These are phyloP conservation scores for Penicillium frequentans DNA, from an alignment of 2,329 filamentous ascomycete species.

Conservation along the genomic window DNA sequence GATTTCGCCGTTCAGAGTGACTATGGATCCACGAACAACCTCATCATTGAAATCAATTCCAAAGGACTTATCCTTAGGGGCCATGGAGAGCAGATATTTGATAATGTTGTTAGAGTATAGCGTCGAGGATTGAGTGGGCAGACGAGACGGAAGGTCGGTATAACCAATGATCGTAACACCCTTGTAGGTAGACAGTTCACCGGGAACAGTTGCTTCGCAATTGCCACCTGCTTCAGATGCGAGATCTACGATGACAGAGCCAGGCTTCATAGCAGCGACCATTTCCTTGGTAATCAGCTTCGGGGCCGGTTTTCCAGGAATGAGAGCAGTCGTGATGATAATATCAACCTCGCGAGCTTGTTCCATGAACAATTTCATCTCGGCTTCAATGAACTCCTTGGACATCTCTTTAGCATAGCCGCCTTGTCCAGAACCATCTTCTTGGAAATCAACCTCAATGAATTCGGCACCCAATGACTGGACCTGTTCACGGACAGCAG, in stretches of 20 bases:
- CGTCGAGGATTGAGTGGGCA: conserved; percentile 86
- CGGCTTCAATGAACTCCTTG: conserved; percentile 86
- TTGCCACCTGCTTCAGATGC: conserved; percentile 88
- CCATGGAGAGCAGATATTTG: conserved; percentile 81
- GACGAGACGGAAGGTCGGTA: conserved; percentile 80
- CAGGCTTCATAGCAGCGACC: conserved; percentile 83
- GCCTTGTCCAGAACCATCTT: conserved; percentile 80
- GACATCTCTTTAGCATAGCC: conserved; percentile 95
- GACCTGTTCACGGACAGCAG: conserved; percentile 85
- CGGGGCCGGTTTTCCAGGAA: conserved; percentile 79
- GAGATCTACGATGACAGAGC: conserved; percentile 83
- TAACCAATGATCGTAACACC: conserved; percentile 87
- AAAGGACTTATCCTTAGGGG: conserved; percentile 74
- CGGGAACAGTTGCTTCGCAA: conserved; percentile 76
- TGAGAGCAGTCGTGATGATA: conserved; percentile 88
- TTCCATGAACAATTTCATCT: conserved; percentile 89
- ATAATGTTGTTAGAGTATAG: conserved; percentile 93
- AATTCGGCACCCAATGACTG: conserved; percentile 89
- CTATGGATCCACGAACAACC: conserved; percentile 81
- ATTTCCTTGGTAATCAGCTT: conserved; percentile 81
- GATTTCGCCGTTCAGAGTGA: conserved; percentile 74
- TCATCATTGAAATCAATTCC: conserved; percentile 80
- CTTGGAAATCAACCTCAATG: conserved; percentile 79
- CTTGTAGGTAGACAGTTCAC: conserved; percentile 68
- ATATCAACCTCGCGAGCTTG: conserved; percentile 88